A percentile compares a stretch with the other conserved stretches of the same genome.
Conservation (phyloP, 2,329 filamentous ascomycete genomes). For the Zymoseptoria tritici region DNA sequence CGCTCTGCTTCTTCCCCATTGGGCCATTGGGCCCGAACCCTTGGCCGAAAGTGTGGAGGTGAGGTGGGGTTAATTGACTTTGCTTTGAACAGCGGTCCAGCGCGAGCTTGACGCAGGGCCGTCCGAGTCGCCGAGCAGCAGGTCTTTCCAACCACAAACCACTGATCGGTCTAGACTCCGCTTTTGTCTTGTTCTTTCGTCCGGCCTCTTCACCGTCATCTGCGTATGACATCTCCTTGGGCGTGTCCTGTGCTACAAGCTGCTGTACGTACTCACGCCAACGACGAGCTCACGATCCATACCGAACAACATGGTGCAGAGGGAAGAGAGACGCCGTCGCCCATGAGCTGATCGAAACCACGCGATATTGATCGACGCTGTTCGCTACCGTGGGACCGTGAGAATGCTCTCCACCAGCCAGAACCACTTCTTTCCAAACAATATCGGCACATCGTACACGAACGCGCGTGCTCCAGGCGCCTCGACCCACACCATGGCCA, state of each 20-base stretch:
- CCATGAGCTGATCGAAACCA: neutral
- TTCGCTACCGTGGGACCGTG: neutral
- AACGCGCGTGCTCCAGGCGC: neutral
- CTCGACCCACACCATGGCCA: slow-evolving; percentile 6
- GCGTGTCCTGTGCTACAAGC: neutral
- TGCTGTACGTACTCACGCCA: neutral
- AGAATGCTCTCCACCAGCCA: neutral
- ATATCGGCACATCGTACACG: neutral
- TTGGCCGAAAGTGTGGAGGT: neutral
- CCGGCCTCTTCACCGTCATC: neutral
- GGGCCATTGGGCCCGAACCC: neutral
- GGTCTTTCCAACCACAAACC: neutral
- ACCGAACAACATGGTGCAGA: neutral
- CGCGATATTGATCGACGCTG: neutral
- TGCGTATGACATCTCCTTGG: neutral
- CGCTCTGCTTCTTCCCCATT: neutral
- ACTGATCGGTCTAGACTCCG: neutral
- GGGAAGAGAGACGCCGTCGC: neutral
- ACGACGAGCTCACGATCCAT: neutral
- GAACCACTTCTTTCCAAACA: neutral
- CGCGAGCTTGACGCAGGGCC: neutral
- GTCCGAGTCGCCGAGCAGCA: neutral
- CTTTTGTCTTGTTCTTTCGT: neutral
- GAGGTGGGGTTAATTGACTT: neutral
- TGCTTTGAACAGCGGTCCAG: neutral